Base-by-base conservation (phyloP, 352 stramenopile species). In the Globisporangium orthogonon region DNA sequence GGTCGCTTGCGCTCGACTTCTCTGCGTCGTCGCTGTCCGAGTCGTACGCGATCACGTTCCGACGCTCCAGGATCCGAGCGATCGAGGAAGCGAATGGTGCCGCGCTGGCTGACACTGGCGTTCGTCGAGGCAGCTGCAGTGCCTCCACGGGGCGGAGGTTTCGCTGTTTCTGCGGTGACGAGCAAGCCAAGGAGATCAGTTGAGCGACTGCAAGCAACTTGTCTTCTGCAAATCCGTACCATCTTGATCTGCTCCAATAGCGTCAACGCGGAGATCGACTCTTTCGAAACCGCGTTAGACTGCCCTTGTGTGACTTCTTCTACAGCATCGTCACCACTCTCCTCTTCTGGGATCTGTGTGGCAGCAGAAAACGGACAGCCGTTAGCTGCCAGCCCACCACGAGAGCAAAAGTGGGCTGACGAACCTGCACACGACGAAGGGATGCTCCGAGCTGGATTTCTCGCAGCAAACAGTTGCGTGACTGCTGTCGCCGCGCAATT, bases 1-100 rank as follows among this genome's bases (percentile, higher is more conserved):
- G 43, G 3, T 60, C 58, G 18, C 50, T 51, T 17, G 23, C 46
- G 30, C 37, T 53, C 10, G 50, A 70, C 11, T 61, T 51, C 18
- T 55, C 41, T 4, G 60, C 66, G 13, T 71, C 55, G 48, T 52
- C 64, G 52, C 70, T 83, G 53, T 88, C 78, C 3, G 73, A 86
- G 31, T 88, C 78, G 65, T 86, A 86, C 17, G 74, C 75, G 31
- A 83, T 85, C 39, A 78, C 58, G 7, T 65, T 50, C 18, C 78
- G 71, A 0, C 75, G 73, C 57, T 88, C 78, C 48, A 88, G 74
- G 37, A 88, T 83, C 11, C 75, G 71, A 5, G 75, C 73, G 44
- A 88, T 88, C 15, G 78, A 86, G 45, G 72, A 63, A 4, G 73
- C 73, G 37, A 88, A 86, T 1, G 74, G 73, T 1, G 62, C 58